phyloP scores from a whole-genome alignment of 306 rosid genomes.

The Spatholobus suberectus region DNA sequence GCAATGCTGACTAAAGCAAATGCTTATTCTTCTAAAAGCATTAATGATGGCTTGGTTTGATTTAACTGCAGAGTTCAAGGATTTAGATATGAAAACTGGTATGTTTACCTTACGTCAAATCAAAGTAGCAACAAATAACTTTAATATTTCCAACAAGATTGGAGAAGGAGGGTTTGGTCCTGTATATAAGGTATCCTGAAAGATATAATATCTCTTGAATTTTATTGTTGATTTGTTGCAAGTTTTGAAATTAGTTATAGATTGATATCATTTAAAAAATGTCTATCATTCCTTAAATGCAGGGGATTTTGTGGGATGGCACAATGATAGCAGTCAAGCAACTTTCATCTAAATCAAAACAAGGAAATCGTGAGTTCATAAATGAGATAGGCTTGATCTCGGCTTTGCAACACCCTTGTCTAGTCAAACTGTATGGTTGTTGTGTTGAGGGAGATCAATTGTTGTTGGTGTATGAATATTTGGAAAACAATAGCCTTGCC shows the following conservation, averaged over 20 bases:
- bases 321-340: slow-evolving; percentile 56
- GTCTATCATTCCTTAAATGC: neutral
- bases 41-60: neutral
- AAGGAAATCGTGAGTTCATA: slow-evolving; percentile 55
- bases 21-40: too few species aligned
- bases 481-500: slow-evolving; percentile 72
- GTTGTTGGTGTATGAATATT: slow-evolving; percentile 63
- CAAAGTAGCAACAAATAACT: slow-evolving; percentile 18
- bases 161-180: slow-evolving; percentile 38
- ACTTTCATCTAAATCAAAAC: slow-evolving; percentile 57
- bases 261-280: too few species aligned
- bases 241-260: too few species aligned
- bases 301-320: slow-evolving; percentile 51
- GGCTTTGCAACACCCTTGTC: slow-evolving; percentile 66
- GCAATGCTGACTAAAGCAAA: neutral
- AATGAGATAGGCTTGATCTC: slow-evolving; percentile 52
- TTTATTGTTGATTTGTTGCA: too few species aligned
- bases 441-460: slow-evolving; percentile 74
- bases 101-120: neutral
- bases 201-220: neutral
- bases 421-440: slow-evolving; percentile 64
- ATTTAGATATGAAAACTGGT: neutral
- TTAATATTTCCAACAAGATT: neutral
- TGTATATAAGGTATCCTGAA: slow-evolving; percentile 24
- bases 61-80: neutral